These are phyloP conservation scores for Miscanthus lutarioriparius DNA, from an alignment of 176 grass and related monocot species.

Conservation along the genomic window DNA sequence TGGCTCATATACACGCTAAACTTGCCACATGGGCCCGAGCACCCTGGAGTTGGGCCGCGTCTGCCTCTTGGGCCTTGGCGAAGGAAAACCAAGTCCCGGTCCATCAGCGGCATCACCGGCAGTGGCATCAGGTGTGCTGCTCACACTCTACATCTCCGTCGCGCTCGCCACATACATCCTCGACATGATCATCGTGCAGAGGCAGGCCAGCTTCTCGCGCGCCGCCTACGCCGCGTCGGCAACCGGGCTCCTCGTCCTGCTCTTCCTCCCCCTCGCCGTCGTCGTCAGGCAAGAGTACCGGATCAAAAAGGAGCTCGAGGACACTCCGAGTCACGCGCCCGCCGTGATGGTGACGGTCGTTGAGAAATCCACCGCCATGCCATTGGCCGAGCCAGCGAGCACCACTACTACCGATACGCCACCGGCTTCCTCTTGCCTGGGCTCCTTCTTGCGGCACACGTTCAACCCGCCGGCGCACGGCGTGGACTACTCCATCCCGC, in stretches of 20 bases:
- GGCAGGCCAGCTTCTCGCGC: neutral
- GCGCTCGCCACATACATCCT: neutral
- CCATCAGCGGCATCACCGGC: no score
- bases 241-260: constrained; percentile 28
- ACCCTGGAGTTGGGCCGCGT: no score
- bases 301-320: neutral
- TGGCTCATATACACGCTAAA: no score
- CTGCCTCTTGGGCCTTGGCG: no score
- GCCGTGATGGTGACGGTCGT: no score
- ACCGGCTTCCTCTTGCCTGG: neutral
- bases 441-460: neutral
- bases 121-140: no score
- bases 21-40: no score
- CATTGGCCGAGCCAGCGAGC: no score
- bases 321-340: neutral
- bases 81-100: no score
- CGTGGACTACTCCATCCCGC: constrained; percentile 45
- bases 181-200: constrained; percentile 45
- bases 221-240: constrained; percentile 21
- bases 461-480: constrained; percentile 24
- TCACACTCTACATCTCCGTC: no score
- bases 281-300: constrained; percentile 41
- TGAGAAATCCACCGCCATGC: no score
- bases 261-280: constrained; percentile 46
- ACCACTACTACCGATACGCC: neutral